These are phyloP conservation scores for Anisogramma anomala DNA, from an alignment of 2,329 filamentous ascomycete genomes.

Conservation along the genomic window DNA sequence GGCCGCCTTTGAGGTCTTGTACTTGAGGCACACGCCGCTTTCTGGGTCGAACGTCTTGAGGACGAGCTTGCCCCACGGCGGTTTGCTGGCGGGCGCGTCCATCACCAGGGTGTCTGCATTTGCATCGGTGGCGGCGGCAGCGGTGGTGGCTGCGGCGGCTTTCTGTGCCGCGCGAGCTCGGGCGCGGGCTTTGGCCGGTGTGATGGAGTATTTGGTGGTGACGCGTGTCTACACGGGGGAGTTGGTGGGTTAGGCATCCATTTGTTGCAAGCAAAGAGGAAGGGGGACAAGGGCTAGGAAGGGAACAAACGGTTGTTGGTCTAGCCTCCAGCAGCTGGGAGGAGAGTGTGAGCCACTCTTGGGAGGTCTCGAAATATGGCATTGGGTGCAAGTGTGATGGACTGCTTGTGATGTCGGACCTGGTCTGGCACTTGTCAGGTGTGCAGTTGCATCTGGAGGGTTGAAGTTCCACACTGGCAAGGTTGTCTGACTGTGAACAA, in stretches of 20 bases:
- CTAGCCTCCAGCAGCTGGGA: slow-evolving; percentile 74
- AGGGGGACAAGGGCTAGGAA: slow-evolving; percentile 5
- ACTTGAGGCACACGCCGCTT: slow-evolving; percentile 76
- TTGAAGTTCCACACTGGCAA: no score
- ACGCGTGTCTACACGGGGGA: slow-evolving; percentile 57
- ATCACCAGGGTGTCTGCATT: slow-evolving; percentile 21
- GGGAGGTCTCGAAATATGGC: slow-evolving; percentile 69
- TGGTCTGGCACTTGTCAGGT: no score
- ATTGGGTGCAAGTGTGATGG: slow-evolving; percentile 45
- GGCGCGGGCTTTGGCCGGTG: slow-evolving; percentile 27
- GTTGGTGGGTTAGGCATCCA: slow-evolving; percentile 3
- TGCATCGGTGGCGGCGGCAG: no score
- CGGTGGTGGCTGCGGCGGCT: slow-evolving; percentile 9
- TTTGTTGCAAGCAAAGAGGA: no score
- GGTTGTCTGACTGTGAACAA: no score
- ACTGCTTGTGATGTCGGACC: no score
- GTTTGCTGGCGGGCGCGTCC: slow-evolving; percentile 25
- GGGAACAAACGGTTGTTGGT: slow-evolving; percentile 48
- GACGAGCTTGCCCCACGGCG: slow-evolving; percentile 58
- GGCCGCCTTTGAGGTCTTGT: slow-evolving; percentile 79
- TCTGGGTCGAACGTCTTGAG: slow-evolving; percentile 83
- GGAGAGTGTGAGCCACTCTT: slow-evolving; percentile 88
- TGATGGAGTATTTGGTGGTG: slow-evolving; percentile 82
- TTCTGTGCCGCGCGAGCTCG: slow-evolving; percentile 15
- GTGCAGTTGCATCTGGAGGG: no score